These are phyloP conservation scores for Strobilomyces dryophilus DNA, from an alignment of 768 basidiomycete species.

Conservation along the genomic window DNA sequence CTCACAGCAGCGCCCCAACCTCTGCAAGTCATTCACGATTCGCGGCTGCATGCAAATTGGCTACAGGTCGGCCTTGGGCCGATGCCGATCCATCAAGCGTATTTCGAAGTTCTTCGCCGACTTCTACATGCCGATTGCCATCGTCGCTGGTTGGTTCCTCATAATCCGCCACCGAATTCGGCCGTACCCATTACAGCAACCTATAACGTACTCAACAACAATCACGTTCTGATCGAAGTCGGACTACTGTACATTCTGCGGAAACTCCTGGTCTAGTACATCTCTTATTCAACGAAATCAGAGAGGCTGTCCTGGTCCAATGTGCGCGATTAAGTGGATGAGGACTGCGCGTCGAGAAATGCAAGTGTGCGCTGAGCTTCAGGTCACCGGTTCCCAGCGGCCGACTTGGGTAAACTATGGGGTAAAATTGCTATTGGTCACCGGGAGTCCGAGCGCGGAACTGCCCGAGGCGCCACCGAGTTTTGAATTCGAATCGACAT, in stretches of 20 bases:
- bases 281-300: too few species aligned
- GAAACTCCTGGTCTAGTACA: too few species aligned
- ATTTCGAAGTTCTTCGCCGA: too few species aligned
- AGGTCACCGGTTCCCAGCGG: neutral
- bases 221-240: neutral
- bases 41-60: neutral
- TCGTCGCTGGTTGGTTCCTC: neutral
- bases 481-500: neutral
- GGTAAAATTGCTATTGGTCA: constrained; percentile 14
- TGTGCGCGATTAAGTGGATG: neutral
- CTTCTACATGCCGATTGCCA: too few species aligned
- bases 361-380: neutral
- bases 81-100: neutral
- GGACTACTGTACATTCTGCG: neutral
- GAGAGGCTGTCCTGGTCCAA: too few species aligned
- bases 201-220: neutral
- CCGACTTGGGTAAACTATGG: neutral
- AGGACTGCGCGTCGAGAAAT: neutral
- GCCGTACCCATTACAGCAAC: constrained; percentile 2
- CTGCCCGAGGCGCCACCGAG: constrained; percentile 2
- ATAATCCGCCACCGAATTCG: constrained; percentile 3
- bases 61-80: neutral
- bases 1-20: neutral
- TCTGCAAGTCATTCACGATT: neutral
- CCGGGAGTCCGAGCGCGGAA: neutral